A percentile compares a stretch with the other conserved stretches of the same genome.
phyloP scores from a whole-genome alignment of 768 basidiomycete species.

The Clavulina sp. region DNA sequence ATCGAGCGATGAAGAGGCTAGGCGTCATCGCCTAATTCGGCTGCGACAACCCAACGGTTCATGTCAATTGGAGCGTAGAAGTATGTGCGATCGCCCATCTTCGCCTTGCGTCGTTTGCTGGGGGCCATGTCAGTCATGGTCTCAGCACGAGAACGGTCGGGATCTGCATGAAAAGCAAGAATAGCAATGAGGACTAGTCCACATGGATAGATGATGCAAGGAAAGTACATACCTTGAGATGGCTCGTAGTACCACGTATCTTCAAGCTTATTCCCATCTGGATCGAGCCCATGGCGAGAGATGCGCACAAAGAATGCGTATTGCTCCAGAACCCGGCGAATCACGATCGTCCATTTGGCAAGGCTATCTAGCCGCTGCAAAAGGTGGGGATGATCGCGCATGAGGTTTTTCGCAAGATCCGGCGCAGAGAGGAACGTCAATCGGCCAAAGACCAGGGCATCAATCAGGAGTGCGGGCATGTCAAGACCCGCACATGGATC shows the following conservation, averaged over 20 bases:
- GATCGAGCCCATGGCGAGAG: neutral
- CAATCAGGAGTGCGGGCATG: neutral
- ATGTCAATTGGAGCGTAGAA: neutral
- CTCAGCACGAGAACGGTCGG: neutral
- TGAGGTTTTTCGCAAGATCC: neutral
- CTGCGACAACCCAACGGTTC: slow-evolving; percentile 2
- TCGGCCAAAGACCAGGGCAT: neutral
- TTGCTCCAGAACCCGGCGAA: neutral
- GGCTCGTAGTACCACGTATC: slow-evolving; percentile 1
- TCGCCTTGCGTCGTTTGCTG: neutral
- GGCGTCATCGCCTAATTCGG: too few relatives aligned
- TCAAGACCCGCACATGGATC: neutral
- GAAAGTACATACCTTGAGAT: too few relatives aligned
- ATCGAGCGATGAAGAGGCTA: too few relatives aligned
- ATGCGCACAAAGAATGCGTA: neutral
- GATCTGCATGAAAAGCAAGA: too few relatives aligned
- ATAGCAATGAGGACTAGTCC: too few relatives aligned
- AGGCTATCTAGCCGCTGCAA: neutral
- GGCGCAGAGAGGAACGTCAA: neutral
- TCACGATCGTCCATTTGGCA: neutral
- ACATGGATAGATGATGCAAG: too few relatives aligned
- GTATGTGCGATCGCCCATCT: slow-evolving; percentile 2
- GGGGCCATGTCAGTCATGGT: neutral
- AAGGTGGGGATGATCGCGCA: neutral
- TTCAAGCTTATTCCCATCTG: slow-evolving; percentile 4